Evolutionary conservation across 2,329 filamentous ascomycete genomes (phyloP), one percentile per base, ranked within the genome.

Genomic region (Niveomyces coronatus): DNA sequence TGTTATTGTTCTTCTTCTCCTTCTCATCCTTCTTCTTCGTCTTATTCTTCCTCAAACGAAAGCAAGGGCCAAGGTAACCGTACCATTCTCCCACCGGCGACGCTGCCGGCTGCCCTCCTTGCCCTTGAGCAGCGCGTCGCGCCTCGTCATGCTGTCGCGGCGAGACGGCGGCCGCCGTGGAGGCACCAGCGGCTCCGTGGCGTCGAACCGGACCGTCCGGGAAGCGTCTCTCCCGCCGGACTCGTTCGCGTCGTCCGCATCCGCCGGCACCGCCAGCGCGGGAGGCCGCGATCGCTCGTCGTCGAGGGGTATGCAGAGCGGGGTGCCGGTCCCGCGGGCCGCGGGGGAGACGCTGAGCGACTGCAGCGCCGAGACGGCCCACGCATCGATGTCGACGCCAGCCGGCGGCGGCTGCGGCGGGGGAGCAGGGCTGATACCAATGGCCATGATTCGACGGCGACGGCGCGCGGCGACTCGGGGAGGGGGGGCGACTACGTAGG

Each of bases 21-120:
- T n/a, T n/a, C n/a, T n/a, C n/a, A n/a, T n/a, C n/a, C n/a, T n/a
- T n/a, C n/a, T n/a, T n/a, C n/a, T n/a, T n/a, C n/a, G n/a, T n/a
- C n/a, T n/a, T n/a, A n/a, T n/a, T n/a, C n/a, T n/a, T n/a, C n/a
- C n/a, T 24, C n/a, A 18, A 34, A 31, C 28, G 44, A 14, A 9
- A n/a, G 7, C 27, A 29, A 13, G 4, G 28, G n/a, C 22, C 40
- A 17, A 39, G 35, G 24, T 18, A 36, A 27, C 53, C 62, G 47
- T 71, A 93, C 86, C 85, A 60, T 96, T 98, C 67, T 98, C 91
- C 87, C 88, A 96, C 40, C 89, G 74, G 50, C 89, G 80, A 35
- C 89, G 72, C 52, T 89, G 79, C 24, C 89, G 75, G 50, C 78
- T 89, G 23, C 89, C 89, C 59, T 95, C 87, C 49, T 93, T 94